phyloP scores from a whole-genome alignment of 1,139 yeast genomes.

The Suhomyces atakaporum region DNA sequence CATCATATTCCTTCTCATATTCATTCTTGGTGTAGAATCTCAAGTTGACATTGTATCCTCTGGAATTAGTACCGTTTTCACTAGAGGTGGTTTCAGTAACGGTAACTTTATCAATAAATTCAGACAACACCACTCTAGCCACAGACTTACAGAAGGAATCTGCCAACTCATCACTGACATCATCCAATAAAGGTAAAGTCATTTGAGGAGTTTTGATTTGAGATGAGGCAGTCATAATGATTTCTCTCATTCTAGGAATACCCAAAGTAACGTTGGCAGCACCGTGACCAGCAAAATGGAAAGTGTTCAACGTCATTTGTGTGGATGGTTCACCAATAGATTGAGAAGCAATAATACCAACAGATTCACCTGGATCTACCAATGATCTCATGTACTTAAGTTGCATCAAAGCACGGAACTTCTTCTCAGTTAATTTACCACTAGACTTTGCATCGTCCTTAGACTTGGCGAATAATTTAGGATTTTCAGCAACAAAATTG shows the following conservation, averaged over 20 bases:
- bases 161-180: conserved; percentile 83
- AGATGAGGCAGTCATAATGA: conserved; percentile 97
- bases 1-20: conserved; percentile 86
- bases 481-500: conserved; percentile 57
- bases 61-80: conserved; percentile 53
- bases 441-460: conserved; percentile 47
- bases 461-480: conserved; percentile 53
- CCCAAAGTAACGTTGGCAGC: conserved; percentile 99
- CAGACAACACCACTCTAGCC: conserved; percentile 82
- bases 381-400: conserved; percentile 96
- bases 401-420: conserved; percentile 96
- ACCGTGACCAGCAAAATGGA: conserved; percentile 99
- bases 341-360: conserved; percentile 97
- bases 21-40: conserved; percentile 76
- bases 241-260: conserved; percentile 99
- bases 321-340: conserved; percentile 99
- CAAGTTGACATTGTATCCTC: conserved; percentile 75
- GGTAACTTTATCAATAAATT: conserved; percentile 79
- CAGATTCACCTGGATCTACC: conserved; percentile 96
- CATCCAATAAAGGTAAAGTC: conserved; percentile 82
- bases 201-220: conserved; percentile 96
- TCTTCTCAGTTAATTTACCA: conserved; percentile 72
- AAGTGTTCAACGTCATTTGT: conserved; percentile 98
- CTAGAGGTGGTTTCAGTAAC: conserved; percentile 87
- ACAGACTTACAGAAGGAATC: conserved; percentile 92